A percentile compares a stretch with the other conserved stretches of the same genome.
Evolutionary conservation across 1,284 basidiomycete species (phyloP).

Genomic region (Ustilago xerochloae): DNA sequence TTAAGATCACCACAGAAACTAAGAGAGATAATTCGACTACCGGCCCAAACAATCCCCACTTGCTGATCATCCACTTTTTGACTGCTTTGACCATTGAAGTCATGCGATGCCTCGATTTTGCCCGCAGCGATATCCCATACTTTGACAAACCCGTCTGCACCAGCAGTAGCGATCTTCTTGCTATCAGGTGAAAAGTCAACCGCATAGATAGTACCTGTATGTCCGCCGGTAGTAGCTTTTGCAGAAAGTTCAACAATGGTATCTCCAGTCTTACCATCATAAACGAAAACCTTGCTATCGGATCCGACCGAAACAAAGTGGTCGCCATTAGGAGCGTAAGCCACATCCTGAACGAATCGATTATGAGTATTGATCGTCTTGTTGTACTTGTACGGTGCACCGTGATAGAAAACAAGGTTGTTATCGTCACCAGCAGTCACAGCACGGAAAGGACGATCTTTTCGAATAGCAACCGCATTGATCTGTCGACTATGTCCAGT

Average conservation of each 20-base stretch:
- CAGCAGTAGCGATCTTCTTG: conserved; percentile 80
- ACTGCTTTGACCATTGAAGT: conserved; percentile 48
- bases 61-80: conserved; percentile 74
- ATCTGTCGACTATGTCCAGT: conserved; percentile 92
- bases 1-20: conserved; percentile 86
- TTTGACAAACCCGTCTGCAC: conserved; percentile 81
- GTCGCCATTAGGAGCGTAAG: conserved; percentile 75
- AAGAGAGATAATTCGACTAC: conserved; percentile 80
- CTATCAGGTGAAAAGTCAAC: conserved; percentile 73
- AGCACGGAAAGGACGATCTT: conserved; percentile 89
- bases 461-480: conserved; percentile 89
- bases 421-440: conserved; percentile 76
- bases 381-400: conserved; percentile 72
- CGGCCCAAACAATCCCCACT: conserved; percentile 83
- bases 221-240: conserved; percentile 54
- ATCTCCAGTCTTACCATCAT: conserved; percentile 91
- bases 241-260: conserved; percentile 61
- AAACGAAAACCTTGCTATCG: conserved; percentile 87
- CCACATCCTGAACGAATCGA: conserved; percentile 92
- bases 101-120: conserved; percentile 40
- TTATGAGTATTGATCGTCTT: conserved; percentile 76
- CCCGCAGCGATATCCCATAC: conserved; percentile 54
- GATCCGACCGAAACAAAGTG: conserved; percentile 88
- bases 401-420: conserved; percentile 83
- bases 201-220: conserved; percentile 69